Percentiles rank a stretch among this genome's conserved stretches.
Evolutionary conservation across 2,329 filamentous ascomycete species (phyloP).

Genomic region (Exserohilum rostratum): DNA sequence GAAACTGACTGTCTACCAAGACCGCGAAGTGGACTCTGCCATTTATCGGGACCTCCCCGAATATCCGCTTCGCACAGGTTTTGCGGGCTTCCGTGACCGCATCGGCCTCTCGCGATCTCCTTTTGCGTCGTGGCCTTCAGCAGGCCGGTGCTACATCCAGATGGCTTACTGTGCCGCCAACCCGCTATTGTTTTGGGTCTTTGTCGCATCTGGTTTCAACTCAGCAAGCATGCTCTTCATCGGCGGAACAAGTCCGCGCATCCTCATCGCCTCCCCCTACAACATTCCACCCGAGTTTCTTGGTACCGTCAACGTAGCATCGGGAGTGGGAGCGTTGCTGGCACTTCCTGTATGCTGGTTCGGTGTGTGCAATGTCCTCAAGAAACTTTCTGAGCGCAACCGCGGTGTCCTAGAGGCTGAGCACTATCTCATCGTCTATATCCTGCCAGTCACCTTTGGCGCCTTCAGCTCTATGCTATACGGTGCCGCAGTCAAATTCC

Average conservation of each 20-base stretch:
- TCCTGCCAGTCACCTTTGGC: conserved; percentile 34
- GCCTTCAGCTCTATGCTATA: conserved; percentile 31
- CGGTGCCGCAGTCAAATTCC: conserved; percentile 27
- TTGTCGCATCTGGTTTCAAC: conserved; percentile 32
- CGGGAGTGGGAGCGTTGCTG: conserved; percentile 26
- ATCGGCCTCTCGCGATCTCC: conserved; percentile 30
- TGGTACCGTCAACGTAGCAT: conserved; percentile 27
- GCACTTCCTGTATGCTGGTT: conserved; percentile 20
- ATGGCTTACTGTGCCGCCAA: conserved; percentile 38
- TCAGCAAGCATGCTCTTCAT: conserved; percentile 41
- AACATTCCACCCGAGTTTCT: conserved; percentile 22
- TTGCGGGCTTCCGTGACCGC: conserved; percentile 17
- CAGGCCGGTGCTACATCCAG: conserved; percentile 32
- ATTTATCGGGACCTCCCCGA: conserved; percentile 35
- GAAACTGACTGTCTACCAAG: conserved; percentile 48
- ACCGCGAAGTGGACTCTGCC: conserved; percentile 35
- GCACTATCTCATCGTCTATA: conserved; percentile 38
- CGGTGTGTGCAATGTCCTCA: conserved; percentile 19
- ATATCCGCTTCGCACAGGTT: conserved; percentile 15
- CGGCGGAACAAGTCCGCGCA: conserved; percentile 28
- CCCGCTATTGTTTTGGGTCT: conserved; percentile 42
- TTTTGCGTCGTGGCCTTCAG: conserved; percentile 34
- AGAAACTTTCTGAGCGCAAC: conserved; percentile 31
- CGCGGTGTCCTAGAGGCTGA: conserved; percentile 39
- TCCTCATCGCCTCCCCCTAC: conserved; percentile 33